Evolutionary conservation across 2,329 filamentous ascomycete species (phyloP), one percentile per base, ranked within the genome.

Genomic region (Neonectria magnoliae): DNA sequence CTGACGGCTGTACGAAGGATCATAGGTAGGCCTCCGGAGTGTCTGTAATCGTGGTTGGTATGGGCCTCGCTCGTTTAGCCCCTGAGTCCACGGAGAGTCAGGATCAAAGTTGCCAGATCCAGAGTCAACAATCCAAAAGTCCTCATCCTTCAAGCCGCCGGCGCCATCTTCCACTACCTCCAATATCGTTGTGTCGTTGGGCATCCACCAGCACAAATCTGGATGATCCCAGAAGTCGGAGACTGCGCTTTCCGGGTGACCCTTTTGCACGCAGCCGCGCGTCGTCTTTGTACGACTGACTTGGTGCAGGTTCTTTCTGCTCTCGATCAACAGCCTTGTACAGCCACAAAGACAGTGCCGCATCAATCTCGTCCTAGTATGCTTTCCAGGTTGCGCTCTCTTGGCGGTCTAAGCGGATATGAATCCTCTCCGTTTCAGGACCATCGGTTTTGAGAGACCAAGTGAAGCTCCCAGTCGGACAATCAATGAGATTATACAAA

Each of bases 301-400:
- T 7, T 14, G 41, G 5, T 0, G 10, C 6, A n/a, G 13, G 20
- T 8, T 38, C 18, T 16, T 22, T 2, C 31, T 22, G 8, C 11
- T 52, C 33, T 22, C 29, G n/a, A 16, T 45, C 27, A n/a, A 38
- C 14, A 10, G 8, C 31, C 2, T 11, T 22, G 20, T 69, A 76
- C 1, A 76, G 9, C 76, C 76, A 77, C 4, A 77, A 52, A 1
- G 76, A 78, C 8, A 78, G 58, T 2, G 68, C 74, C 7, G 76
- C 73, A 6, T 77, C 74, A 16, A 77, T 65, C 36, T 73, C 68
- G 3, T 66, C 64, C 3, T 65, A 18, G 42, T 57, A 52, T 20
- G 66, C 67, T 27, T 59, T 70, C 76, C 75, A 77, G 4, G 41
- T 41, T 1, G 60, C 61, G 1, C 22, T 36, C 2, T 56, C 9